Conservation (phyloP, 768 basidiomycete genomes). For the Macrolepiota fuliginosa region DNA sequence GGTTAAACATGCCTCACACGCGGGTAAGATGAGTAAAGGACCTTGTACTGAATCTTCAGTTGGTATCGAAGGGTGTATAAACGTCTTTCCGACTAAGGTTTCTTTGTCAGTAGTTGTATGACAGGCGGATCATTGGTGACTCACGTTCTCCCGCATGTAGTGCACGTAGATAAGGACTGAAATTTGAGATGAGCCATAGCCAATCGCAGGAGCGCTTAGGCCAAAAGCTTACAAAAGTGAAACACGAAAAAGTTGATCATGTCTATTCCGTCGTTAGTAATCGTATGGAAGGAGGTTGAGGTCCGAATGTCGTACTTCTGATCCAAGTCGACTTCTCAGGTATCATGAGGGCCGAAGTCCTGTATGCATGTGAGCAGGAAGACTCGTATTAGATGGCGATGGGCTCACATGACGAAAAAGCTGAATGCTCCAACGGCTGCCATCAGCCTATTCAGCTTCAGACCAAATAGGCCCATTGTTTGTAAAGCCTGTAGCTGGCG, state of each 20-base stretch:
- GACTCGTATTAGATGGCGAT: background rate
- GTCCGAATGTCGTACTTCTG: constrained; percentile 28
- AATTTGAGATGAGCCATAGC: constrained; percentile 22
- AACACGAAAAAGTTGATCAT: constrained; percentile 75
- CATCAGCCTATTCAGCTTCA: constrained; percentile 65
- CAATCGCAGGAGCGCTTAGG: background rate
- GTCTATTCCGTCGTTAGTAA: constrained; percentile 30
- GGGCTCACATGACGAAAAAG: constrained; percentile 52
- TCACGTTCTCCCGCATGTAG: constrained; percentile 60
- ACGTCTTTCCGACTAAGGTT: constrained; percentile 59
- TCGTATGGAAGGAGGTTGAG: background rate
- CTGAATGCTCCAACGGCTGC: constrained; percentile 53
- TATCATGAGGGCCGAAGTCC: constrained; percentile 37
- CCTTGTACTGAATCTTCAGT: constrained; percentile 70
- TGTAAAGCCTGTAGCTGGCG: constrained; percentile 40
- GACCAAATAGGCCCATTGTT: constrained; percentile 70
- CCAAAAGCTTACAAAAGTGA: constrained; percentile 51
- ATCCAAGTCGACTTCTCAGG: constrained; percentile 31
- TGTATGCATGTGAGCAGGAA: constrained; percentile 13
- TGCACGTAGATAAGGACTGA: constrained; percentile 74
- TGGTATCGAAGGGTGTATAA: constrained; percentile 70
- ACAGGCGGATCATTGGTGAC: constrained; percentile 16
- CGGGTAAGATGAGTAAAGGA: constrained; percentile 18
- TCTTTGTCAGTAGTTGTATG: background rate
- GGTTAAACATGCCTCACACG: background rate